Percentiles rank a stretch among this genome's conserved stretches.
Evolutionary conservation across 2,329 filamentous ascomycete genomes (phyloP).

Genomic region (Xylariomycetidae sp.): DNA sequence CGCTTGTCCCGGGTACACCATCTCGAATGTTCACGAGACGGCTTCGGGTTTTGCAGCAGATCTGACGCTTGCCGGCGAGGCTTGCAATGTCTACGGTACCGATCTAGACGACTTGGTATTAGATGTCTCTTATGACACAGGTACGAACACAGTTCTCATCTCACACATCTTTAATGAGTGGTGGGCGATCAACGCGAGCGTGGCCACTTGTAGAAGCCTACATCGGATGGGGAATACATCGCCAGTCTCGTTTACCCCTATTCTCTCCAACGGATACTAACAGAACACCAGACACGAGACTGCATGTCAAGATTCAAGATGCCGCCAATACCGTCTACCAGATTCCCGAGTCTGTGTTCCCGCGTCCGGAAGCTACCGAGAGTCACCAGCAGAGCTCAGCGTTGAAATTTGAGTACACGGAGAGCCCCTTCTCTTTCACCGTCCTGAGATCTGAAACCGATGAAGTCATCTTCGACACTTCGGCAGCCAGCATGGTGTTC

Average conservation of each 20-base stretch:
- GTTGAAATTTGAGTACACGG: constrained; percentile 29
- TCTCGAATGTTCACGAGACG: constrained; percentile 49
- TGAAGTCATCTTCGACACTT: constrained; percentile 65
- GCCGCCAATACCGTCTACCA: constrained; percentile 67
- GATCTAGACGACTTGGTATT: constrained; percentile 60
- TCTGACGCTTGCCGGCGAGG: constrained; percentile 56
- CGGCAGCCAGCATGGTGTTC: constrained; percentile 63
- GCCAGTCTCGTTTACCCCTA: no score
- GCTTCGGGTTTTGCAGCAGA: constrained; percentile 55
- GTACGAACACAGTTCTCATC: constrained; percentile 17
- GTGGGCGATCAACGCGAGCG: no score
- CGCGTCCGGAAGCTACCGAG: constrained; percentile 43
- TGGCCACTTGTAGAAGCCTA: no score
- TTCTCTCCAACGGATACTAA: no score
- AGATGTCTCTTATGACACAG: constrained; percentile 60
- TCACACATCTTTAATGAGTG: neutral
- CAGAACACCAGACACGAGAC: constrained; percentile 49
- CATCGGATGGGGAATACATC: no score
- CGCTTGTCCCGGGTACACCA: constrained; percentile 58
- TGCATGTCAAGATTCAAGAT: constrained; percentile 73
- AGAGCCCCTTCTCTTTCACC: constrained; percentile 36
- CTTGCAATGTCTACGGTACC: constrained; percentile 66
- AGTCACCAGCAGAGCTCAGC: constrained; percentile 15
- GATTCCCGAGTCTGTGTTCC: constrained; percentile 64
- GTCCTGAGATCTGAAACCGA: constrained; percentile 32